phyloP scores from a whole-genome alignment of 2,329 filamentous ascomycete genomes.

The Delphinella strobiligena region DNA sequence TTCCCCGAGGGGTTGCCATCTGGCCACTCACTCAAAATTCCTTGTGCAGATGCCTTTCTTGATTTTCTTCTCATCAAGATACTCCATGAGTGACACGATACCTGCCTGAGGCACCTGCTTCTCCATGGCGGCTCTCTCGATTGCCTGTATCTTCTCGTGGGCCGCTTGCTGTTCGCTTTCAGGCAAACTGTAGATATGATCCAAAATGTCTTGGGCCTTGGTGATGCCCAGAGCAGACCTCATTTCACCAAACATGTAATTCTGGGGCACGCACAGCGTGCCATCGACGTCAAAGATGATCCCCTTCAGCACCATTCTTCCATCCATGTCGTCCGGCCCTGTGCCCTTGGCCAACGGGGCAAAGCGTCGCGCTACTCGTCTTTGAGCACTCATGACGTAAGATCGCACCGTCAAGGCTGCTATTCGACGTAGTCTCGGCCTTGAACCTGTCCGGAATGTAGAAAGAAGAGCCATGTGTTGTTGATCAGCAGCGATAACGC shows the following conservation, averaged over 20 bases:
- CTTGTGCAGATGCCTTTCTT: constrained; percentile 83
- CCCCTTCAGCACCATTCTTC: constrained; percentile 35
- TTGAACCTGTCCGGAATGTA: too few species aligned
- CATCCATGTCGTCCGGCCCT: constrained; percentile 19
- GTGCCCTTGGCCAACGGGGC: constrained; percentile 33
- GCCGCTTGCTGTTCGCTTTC: constrained; percentile 44
- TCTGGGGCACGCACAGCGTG: constrained; percentile 87
- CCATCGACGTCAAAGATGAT: constrained; percentile 90
- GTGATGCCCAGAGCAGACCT: constrained; percentile 59
- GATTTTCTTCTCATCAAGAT: constrained; percentile 56
- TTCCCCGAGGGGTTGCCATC: too few species aligned
- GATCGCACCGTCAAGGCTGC: neutral
- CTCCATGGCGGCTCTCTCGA: constrained; percentile 73
- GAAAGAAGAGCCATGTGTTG: too few species aligned
- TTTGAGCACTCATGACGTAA: constrained; percentile 1
- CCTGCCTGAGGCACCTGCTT: constrained; percentile 73
- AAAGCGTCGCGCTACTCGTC: constrained; percentile 28
- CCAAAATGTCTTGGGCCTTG: constrained; percentile 69
- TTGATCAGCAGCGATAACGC: too few species aligned
- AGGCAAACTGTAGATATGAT: constrained; percentile 70
- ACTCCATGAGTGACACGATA: constrained; percentile 65
- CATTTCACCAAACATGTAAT: constrained; percentile 93
- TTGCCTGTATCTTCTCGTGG: constrained; percentile 59
- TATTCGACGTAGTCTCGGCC: neutral
- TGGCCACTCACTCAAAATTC: constrained; percentile 62